Conservation (phyloP, 306 rosid genomes). For the Canavalia ensiformis region DNA sequence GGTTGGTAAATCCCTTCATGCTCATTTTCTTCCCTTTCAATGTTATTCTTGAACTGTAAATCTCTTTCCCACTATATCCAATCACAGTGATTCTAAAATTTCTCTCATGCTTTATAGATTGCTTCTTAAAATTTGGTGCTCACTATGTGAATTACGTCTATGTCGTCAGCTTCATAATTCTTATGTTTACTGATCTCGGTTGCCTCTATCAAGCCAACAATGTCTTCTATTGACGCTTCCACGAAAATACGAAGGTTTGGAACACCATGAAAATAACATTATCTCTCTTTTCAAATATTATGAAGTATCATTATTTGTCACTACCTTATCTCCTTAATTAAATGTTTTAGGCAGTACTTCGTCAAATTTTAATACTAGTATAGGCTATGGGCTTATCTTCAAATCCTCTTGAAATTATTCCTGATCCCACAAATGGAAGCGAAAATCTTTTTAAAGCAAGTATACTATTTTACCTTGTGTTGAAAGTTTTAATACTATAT, state of each 20-base stretch:
- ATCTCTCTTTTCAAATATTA: background rate
- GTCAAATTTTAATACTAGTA: slow-evolving; percentile 84
- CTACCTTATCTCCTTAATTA: slow-evolving; percentile 45
- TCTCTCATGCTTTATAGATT: slow-evolving; percentile 63
- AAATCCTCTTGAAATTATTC: slow-evolving; percentile 85
- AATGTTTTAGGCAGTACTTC: slow-evolving; percentile 73
- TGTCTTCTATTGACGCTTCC: slow-evolving; percentile 63
- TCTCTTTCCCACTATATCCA: slow-evolving; percentile 72
- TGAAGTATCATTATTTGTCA: slow-evolving; percentile 34
- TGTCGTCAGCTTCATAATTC: slow-evolving; percentile 75
- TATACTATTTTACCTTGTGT: slow-evolving; percentile 42
- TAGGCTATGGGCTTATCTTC: slow-evolving; percentile 91
- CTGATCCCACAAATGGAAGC: slow-evolving; percentile 92
- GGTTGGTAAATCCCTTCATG: slow-evolving; percentile 78
- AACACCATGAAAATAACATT: slow-evolving; percentile 60
- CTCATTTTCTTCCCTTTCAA: slow-evolving; percentile 70
- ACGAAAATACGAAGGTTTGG: slow-evolving; percentile 78
- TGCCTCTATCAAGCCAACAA: slow-evolving; percentile 60
- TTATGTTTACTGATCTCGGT: slow-evolving; percentile 80
- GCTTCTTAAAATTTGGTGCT: slow-evolving; percentile 66
- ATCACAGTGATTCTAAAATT: slow-evolving; percentile 46
- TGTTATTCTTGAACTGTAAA: slow-evolving; percentile 65
- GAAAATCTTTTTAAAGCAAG: slow-evolving; percentile 86
- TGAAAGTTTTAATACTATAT: slow-evolving; percentile 7
- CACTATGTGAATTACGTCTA: slow-evolving; percentile 71